Percentiles rank a stretch among this genome's conserved stretches.
phyloP scores from a whole-genome alignment of 768 basidiomycete genomes.

The Boletus vermiculosoides region DNA sequence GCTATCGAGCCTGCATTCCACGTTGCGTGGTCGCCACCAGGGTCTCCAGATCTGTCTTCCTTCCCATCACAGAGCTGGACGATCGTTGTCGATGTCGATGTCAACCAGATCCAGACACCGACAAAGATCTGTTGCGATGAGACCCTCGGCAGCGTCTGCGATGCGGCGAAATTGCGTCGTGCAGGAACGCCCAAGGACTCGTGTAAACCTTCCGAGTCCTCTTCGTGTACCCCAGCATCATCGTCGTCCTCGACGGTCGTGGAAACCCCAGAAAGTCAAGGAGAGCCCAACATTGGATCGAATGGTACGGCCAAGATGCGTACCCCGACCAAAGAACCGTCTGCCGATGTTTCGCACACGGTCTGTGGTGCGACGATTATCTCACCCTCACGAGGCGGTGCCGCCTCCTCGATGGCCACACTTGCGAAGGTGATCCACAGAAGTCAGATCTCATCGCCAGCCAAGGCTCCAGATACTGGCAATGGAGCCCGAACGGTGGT shows the following conservation, averaged over 20 bases:
- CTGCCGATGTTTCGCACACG: background rate
- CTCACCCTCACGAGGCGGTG: background rate
- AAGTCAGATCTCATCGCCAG: background rate
- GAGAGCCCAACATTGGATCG: background rate
- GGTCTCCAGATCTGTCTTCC: background rate
- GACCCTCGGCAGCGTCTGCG: background rate
- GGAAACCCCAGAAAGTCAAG: background rate
- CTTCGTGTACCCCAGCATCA: background rate
- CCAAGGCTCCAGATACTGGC: background rate
- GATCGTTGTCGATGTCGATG: background rate
- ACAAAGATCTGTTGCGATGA: background rate
- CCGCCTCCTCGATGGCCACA: background rate
- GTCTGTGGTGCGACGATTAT: background rate
- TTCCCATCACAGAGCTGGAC: constrained; percentile 10
- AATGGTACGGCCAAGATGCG: background rate
- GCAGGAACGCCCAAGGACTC: background rate
- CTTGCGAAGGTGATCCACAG: background rate
- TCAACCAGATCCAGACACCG: background rate
- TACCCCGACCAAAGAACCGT: background rate
- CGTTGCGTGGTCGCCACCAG: background rate
- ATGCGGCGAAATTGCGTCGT: background rate
- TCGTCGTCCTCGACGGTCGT: background rate
- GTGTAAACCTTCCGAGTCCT: background rate
- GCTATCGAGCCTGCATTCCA: too few species aligned
- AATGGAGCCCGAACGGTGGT: background rate